Base-by-base conservation (phyloP, 805 yeast genomes). In the Candida andamanensis region DNA sequence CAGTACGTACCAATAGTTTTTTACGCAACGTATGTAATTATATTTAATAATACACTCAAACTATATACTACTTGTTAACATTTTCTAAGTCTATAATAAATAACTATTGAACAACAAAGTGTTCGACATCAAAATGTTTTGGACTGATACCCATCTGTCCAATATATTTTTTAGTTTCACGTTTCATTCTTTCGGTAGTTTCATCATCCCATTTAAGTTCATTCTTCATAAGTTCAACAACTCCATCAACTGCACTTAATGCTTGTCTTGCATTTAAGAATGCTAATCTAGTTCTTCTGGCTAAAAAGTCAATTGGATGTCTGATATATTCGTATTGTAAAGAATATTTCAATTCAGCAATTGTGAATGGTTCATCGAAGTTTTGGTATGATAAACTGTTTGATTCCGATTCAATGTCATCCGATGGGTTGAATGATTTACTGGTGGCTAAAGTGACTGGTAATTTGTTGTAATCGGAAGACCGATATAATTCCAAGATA, bases 201-300 rank as follows among this genome's bases (percentile, higher is more conserved):
- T 61, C 67, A 26, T 67, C 66, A 44, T 67, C 68, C 97, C 97
- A 89, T 29, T 73, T 62, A 41, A 83, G 69, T 57, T 84, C 92
- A 32, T 74, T 67, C 45, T 78, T 87, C 92, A 89, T 83, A 42
- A 85, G 72, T 46, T 83, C 82, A 31, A 84, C 87, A 23, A 90
- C 95, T 41, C 80, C 82, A 41, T 86, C 94, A 35, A 89, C 78
- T 11, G 94, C 83, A 31, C 64, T 69, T 42, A 78, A 63, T 10
- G 97, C 95, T 43, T 82, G 86, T 56, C 77, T 77, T 25, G 92
- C 85, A 62, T 89, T 89, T 54, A 89, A 69, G 67, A 87, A 90
- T 3, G 95, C 95, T 55, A 85, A 77, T 62, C 97, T 78, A 33
- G 90, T 80, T 71, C 97, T 81, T 70, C 97, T 82, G 35, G 95